Conservation (phyloP, 805 yeast species). For the Wickerhamomyces sydowiorum region DNA sequence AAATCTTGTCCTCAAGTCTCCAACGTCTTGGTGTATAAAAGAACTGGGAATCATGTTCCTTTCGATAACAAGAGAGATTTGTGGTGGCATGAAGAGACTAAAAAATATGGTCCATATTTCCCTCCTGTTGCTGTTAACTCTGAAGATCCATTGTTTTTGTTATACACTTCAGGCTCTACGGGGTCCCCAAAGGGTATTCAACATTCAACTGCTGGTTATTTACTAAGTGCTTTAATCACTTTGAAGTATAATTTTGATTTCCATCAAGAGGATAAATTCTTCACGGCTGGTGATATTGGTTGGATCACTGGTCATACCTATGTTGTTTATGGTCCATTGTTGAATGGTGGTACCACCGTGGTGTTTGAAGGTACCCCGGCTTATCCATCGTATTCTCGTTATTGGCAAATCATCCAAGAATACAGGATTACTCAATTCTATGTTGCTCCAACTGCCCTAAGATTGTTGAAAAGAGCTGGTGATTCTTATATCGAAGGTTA, state of each 20-base stretch:
- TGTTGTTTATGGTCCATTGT: conserved; percentile 75
- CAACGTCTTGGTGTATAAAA: conserved; percentile 65
- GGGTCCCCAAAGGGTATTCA: conserved; percentile 87
- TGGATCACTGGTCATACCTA: conserved; percentile 91
- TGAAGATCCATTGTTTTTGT: conserved; percentile 78
- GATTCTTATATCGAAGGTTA: conserved; percentile 53
- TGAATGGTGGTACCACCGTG: conserved; percentile 70
- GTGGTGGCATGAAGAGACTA: conserved; percentile 71
- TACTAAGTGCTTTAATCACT: conserved; percentile 67
- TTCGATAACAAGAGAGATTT: conserved; percentile 55
- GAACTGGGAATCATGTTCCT: conserved; percentile 58
- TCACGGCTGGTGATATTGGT: conserved; percentile 89
- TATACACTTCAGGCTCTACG: conserved; percentile 83
- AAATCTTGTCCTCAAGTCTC: conserved; percentile 58
- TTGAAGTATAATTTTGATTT: conserved; percentile 74
- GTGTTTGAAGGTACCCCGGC: conserved; percentile 88
- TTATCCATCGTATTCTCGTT: conserved; percentile 73
- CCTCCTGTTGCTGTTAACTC: conserved; percentile 73
- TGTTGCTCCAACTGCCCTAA: conserved; percentile 80
- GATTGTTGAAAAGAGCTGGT: conserved; percentile 73
- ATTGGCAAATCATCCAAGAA: conserved; percentile 71
- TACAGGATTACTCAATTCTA: conserved; percentile 74
- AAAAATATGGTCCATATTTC: conserved; percentile 58
- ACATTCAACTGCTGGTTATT: conserved; percentile 76
- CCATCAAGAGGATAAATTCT: conserved; percentile 66